Conservation (phyloP, 1,284 basidiomycete species). For the Ganoderma meredithae region DNA sequence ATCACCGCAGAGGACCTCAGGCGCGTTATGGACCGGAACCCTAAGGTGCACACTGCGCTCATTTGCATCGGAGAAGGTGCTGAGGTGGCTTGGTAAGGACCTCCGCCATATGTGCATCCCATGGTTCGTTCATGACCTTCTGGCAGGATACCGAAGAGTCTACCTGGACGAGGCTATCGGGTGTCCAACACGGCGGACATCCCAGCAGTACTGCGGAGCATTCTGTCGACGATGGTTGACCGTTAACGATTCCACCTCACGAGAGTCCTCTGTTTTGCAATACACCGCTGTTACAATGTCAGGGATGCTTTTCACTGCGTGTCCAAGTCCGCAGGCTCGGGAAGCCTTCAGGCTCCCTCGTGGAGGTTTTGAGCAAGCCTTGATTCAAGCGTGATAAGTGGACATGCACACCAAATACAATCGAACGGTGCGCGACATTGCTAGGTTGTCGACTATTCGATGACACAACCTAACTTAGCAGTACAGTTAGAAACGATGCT, state of each 20-base stretch:
- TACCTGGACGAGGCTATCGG: slow-evolving; percentile 48
- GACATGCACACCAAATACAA: neutral
- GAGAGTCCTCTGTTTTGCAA: neutral
- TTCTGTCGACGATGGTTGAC: slow-evolving; percentile 49
- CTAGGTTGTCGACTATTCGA: neutral
- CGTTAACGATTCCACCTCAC: slow-evolving; percentile 15
- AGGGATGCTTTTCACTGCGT: neutral
- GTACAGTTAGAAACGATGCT: neutral
- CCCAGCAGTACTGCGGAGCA: slow-evolving; percentile 48
- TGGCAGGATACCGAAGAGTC: slow-evolving; percentile 62
- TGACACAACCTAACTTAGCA: neutral
- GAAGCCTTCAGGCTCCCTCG: neutral
- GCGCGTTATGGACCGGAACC: slow-evolving; percentile 62
- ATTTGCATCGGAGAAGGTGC: slow-evolving; percentile 77
- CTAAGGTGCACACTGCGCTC: slow-evolving; percentile 70
- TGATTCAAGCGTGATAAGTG: neutral
- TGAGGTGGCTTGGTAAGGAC: slow-evolving; percentile 61
- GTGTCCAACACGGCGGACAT: slow-evolving; percentile 50
- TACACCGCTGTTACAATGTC: neutral
- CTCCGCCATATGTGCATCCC: neutral
- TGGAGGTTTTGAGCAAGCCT: neutral
- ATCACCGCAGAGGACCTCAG: slow-evolving; percentile 68
- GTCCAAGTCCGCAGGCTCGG: neutral
- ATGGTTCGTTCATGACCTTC: neutral
- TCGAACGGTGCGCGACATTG: neutral